Evolutionary conservation across 345 rosid genomes (phyloP), one percentile per base, ranked within the genome.

Genomic region (Passiflora organensis): DNA sequence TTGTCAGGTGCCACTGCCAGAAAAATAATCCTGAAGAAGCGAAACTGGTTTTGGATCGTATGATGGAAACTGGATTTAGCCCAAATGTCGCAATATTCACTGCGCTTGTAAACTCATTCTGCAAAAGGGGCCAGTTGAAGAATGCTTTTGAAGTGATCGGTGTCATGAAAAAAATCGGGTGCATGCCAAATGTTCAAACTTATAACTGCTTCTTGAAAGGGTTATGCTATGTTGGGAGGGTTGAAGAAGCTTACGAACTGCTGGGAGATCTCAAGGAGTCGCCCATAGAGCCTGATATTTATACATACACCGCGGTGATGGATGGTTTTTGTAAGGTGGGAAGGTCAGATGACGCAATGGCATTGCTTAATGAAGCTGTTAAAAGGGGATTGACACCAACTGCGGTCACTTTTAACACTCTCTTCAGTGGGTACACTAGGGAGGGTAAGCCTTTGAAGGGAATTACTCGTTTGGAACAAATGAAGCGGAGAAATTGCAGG

Each of bases 251-350:
- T 13, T 53, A 60, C 53, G 80, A 78, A 22, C 62, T 78, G 63
- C 39, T 82, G 66, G 58, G 54, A 48, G 53, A 63, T 5, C 67
- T 82, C 20, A 76, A 70, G 74, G 67, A 78, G 15, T 53, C 43
- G 0, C 13, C 66, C 1, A 11, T 60, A 17, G 48, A 56, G 14
- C 83, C 83, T 6, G 88, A 85, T n/a, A 56, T 85, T 15, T 82
- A 82, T 51, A 70, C 84, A 12, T 85, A 76, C 55, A 75, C 84
- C 6, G 64, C 73, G 15, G 64, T 80, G 51, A 85, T 80, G 93
- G 81, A 78, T 73, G 93, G 93, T 18, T 82, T 82, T 28, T 82
- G 93, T 32, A 82, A 82, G 55, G 93, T 82, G 55, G 93, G 93
- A 23, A 67, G 93, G 55, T 63, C 93, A 15, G 72, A 70, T 49